A percentile compares a stretch with the other conserved stretches of the same genome.
Evolutionary conservation across 148 eudicot species (phyloP).

Genomic region (Silene conica): DNA sequence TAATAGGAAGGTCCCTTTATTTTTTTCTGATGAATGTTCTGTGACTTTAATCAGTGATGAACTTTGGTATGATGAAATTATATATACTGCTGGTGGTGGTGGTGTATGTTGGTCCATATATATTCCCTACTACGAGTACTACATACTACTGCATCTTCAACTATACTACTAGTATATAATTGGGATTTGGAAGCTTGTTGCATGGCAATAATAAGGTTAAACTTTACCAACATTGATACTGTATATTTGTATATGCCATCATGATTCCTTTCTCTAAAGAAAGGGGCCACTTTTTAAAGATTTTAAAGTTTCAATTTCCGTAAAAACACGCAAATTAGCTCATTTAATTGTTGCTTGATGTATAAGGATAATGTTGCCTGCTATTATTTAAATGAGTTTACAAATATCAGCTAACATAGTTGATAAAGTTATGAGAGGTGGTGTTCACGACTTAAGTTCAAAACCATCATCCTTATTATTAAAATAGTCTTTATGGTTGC

Average conservation of each 20-base stretch:
- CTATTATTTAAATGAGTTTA: too few relatives aligned
- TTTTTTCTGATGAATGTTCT: slow-evolving; percentile 14
- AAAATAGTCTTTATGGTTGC: too few relatives aligned
- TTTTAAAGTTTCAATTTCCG: slow-evolving; percentile 16
- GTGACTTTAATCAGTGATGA: slow-evolving; percentile 24
- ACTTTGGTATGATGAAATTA: slow-evolving; percentile 6
- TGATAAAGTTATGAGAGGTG: too few relatives aligned
- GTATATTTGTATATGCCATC: slow-evolving; percentile 35
- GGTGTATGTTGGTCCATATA: slow-evolving; percentile 31
- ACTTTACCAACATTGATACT: slow-evolving; percentile 10
- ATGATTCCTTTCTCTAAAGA: slow-evolving; percentile 28
- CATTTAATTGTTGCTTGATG: background rate
- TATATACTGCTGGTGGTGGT: slow-evolving; percentile 18
- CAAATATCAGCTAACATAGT: too few relatives aligned
- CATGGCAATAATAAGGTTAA: slow-evolving; percentile 28
- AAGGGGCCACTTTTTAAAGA: slow-evolving; percentile 21
- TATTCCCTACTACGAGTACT: slow-evolving; percentile 5
- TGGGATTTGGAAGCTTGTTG: slow-evolving; percentile 24
- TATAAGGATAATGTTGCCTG: too few relatives aligned
- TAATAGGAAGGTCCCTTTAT: slow-evolving; percentile 9
- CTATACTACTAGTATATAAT: too few relatives aligned
- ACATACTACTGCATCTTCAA: slow-evolving; percentile 14
- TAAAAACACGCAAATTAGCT: background rate
- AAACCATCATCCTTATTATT: too few relatives aligned
- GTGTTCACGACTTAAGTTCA: too few relatives aligned